Base-by-base conservation (phyloP, 2,329 filamentous ascomycete species). In the Aspergillus sp. region DNA sequence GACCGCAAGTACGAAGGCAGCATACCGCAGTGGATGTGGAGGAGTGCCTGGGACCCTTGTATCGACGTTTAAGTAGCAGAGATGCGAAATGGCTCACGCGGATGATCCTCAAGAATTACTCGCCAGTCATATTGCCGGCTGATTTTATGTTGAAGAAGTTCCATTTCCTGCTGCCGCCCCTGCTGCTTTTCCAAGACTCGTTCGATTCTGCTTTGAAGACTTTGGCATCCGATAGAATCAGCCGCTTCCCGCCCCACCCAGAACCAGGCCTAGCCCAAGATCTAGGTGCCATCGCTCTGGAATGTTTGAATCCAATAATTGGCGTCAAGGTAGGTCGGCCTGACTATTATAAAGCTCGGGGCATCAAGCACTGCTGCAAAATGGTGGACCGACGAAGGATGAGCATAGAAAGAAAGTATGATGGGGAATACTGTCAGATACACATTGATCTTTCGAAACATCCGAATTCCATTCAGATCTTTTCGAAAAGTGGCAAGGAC, bases 401-500 rank as follows among this genome's bases (percentile, higher is more conserved):
- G 78, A 86, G 83, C 48, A 76, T 88, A 27, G 88, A 94, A 63
- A 75, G 82, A 44, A 94, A 94, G 61, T 80, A 94, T 51, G 88
- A 94, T 57, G 88, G 86, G 8, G 89, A 95, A 64, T 95, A 93
- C 55, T 94, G 87, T 56, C 89, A 95, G 63, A 81, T 95, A 29
- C 89, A 95, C 57, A 72, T 95, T 35, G 81, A 94, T 58, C 69
- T 86, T 5, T 70, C 71, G 6, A 80, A 77, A 69, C 10, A 47
- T 9, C 41, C 61, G 48, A 60, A 75, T 1, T 19, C 19, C 19
- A 80, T 94, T 29, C 83, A 85, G 52, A 91, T 95, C 29, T 95
- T 93, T 61, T 94, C 88, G 7, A 96, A 95, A 62, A 93, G 88
- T 57, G 88, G 89, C 48, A 94, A 93, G 61, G 87, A 95, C 54